These are phyloP conservation scores for Backusella sp. DNA, from an alignment of 192 early-diverging fungal genomes.

Conservation along the genomic window DNA sequence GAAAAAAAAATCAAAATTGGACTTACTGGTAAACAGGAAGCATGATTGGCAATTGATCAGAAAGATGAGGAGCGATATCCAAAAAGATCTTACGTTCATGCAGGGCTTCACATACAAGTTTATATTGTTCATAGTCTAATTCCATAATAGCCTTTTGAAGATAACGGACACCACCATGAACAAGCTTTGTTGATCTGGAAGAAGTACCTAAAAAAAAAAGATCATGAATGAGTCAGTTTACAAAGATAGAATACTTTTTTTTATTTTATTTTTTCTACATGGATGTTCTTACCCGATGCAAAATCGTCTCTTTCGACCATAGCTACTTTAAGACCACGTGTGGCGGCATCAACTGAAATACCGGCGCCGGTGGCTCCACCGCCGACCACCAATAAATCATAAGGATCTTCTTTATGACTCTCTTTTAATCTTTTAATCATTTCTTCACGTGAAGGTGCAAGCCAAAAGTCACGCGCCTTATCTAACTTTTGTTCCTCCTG, in stretches of 20 bases:
- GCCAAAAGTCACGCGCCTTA: slow-evolving; percentile 70
- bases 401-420: slow-evolving; percentile 42
- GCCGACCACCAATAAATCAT: slow-evolving; percentile 90
- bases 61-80: slow-evolving; percentile 91
- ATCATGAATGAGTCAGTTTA: neutral
- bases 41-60: slow-evolving; percentile 92
- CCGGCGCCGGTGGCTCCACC: slow-evolving; percentile 94
- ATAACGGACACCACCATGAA: slow-evolving; percentile 97
- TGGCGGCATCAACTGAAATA: slow-evolving; percentile 89
- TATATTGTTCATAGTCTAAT: slow-evolving; percentile 95
- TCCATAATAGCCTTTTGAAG: slow-evolving; percentile 95
- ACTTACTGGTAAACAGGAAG: slow-evolving; percentile 86
- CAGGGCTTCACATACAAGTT: slow-evolving; percentile 92
- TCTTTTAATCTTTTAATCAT: slow-evolving; percentile 71
- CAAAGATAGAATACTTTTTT: neutral
- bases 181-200: slow-evolving; percentile 90
- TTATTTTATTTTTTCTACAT: no score
- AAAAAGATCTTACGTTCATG: slow-evolving; percentile 93
- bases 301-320: slow-evolving; percentile 97
- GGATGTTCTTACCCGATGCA: slow-evolving; percentile 60
- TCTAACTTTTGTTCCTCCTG: slow-evolving; percentile 18
- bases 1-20: neutral
- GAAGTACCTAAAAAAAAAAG: slow-evolving; percentile 69
- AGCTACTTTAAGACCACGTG: slow-evolving; percentile 88
- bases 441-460: slow-evolving; percentile 67